phyloP scores from a whole-genome alignment of 164 flowering plant genomes.

The Malania oleifera region DNA sequence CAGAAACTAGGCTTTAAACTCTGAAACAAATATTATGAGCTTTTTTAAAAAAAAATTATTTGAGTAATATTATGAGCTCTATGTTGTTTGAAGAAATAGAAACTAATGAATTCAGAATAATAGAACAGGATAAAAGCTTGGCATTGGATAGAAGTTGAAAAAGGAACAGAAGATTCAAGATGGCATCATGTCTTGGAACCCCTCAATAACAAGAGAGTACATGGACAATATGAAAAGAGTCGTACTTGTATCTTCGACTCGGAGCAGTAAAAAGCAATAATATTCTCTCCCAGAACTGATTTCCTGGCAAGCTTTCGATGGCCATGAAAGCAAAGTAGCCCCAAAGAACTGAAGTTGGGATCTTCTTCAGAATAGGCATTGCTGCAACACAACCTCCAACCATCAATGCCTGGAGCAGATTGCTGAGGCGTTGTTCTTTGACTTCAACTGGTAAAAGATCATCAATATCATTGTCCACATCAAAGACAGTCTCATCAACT shows the following conservation, averaged over 20 bases:
- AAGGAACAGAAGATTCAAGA: too few species aligned
- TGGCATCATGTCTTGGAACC: too few species aligned
- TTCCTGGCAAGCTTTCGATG: slow-evolving; percentile 95
- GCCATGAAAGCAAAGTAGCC: slow-evolving; percentile 99
- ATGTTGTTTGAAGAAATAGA: too few species aligned
- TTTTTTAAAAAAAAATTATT: too few species aligned
- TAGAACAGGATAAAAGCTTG: too few species aligned
- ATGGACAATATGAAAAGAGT: not conserved
- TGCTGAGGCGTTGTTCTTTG: slow-evolving; percentile 90
- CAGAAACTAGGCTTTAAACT: too few species aligned
- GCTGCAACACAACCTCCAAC: slow-evolving; percentile 87
- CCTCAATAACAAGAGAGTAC: not conserved
- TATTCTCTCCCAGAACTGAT: slow-evolving; percentile 95
- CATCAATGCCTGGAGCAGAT: slow-evolving; percentile 88
- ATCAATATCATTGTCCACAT: slow-evolving; percentile 85
- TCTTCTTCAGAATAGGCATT: slow-evolving; percentile 88
- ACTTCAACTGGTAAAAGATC: slow-evolving; percentile 90
- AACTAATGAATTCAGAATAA: too few species aligned
- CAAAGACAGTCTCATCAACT: slow-evolving; percentile 81
- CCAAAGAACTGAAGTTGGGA: slow-evolving; percentile 96
- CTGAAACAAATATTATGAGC: too few species aligned
- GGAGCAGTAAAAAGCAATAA: slow-evolving; percentile 89
- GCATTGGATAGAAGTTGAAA: too few species aligned
- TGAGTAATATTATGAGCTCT: too few species aligned
- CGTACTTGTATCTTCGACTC: slow-evolving; percentile 91